Base-by-base conservation (phyloP, 2,329 filamentous ascomycete species). In the Mariannaea sp. region DNA sequence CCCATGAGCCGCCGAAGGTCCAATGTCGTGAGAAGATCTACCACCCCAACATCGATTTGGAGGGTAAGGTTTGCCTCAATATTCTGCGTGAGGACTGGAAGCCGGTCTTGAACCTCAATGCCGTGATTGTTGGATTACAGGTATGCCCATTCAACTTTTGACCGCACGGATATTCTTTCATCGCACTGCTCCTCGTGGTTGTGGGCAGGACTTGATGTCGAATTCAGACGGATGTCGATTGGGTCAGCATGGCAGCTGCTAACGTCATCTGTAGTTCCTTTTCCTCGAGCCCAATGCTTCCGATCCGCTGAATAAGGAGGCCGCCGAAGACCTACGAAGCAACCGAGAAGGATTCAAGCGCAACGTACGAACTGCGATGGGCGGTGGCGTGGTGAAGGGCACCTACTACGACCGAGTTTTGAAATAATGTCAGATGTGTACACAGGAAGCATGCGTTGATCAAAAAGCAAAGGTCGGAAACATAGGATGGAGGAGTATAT, bases 11-110 rank as follows among this genome's bases (percentile, higher is more conserved):
- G 58, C 94, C 94, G 16, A 97, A 97, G 76, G 94, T 99, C 65
- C 94, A 90, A 69, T 97, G 94, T 77, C 89, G 87, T 64, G 90
- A 99, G 76, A 97, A 96, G 80, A 97, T 99, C 67, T 99, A 99
- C 77, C 94, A 99, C 72, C 94, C 94, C 5, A 99, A 99, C 74
- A 99, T 99, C 71, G 94, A 99, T 69, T 82, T 96, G 33, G 91
- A 97, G 71, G 94, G 94, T 65, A 99, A 99, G 71, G 92, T 99
- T 58, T 99, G 94, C 78, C 77, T 99, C 68, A 99, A 99, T 73
- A 99, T 99, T 67, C 75, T 99, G 68, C 81, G 94, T 57, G 94
- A 99, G 77, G 94, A 99, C 77, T 99, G 94, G 94, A 99, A 97
- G 80, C 94, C 94, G 0, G 94, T 99, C 38, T 77, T 99, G 70